These are phyloP conservation scores for Astrocystis sublimbata DNA, from an alignment of 495 filamentous ascomycete genomes.

Conservation along the genomic window DNA sequence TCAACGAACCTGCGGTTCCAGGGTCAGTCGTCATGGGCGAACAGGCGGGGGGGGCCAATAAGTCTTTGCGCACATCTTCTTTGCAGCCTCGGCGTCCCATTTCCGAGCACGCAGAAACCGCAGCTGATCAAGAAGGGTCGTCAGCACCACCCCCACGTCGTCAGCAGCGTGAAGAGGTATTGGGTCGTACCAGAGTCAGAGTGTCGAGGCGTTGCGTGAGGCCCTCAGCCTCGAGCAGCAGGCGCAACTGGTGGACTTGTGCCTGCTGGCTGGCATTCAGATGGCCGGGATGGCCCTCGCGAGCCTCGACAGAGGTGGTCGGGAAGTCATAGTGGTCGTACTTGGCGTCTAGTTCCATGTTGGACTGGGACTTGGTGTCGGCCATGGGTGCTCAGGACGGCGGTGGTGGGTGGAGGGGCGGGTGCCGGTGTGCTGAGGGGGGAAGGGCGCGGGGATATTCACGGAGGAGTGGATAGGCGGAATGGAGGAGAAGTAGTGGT, in stretches of 20 bases:
- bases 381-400: slow-evolving; percentile 21
- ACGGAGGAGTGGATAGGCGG: not conserved
- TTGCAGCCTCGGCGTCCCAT: slow-evolving; percentile 79
- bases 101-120: slow-evolving; percentile 91
- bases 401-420: not conserved
- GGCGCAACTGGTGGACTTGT: slow-evolving; percentile 79
- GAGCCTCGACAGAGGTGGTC: slow-evolving; percentile 66
- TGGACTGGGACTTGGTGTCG: slow-evolving; percentile 26
- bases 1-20: slow-evolving; percentile 74
- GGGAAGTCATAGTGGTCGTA: slow-evolving; percentile 97
- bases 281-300: slow-evolving; percentile 83
- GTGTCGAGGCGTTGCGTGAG: slow-evolving; percentile 88
- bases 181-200: slow-evolving; percentile 68
- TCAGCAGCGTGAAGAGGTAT: not conserved
- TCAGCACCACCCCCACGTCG: slow-evolving; percentile 8
- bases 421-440: slow-evolving; percentile 3
- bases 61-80: slow-evolving; percentile 44
- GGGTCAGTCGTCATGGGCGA: not conserved
- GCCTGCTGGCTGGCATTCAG: slow-evolving; percentile 88
- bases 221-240: slow-evolving; percentile 79
- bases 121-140: slow-evolving; percentile 44
- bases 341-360: slow-evolving; percentile 73
- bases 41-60: not conserved
- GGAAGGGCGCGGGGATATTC: not conserved
- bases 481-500: not conserved